A percentile compares a stretch with the other conserved stretches of the same genome.
phyloP scores from a whole-genome alignment of 345 rosid species.

The Eucalyptus rudis region DNA sequence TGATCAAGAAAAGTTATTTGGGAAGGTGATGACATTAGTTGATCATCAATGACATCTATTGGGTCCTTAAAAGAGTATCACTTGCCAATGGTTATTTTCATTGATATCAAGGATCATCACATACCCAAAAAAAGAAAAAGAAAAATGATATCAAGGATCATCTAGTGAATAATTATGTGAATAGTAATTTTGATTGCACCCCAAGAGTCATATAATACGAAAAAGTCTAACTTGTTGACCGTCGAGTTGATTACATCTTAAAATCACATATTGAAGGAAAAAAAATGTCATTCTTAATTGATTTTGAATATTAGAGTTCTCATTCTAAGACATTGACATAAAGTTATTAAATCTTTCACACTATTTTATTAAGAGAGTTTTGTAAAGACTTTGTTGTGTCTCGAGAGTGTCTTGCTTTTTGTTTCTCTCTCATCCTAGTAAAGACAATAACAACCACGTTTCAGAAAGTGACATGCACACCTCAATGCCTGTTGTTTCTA shows the following conservation, averaged over 20 bases:
- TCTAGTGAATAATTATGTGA: neutral
- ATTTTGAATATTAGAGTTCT: neutral
- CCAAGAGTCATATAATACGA: neutral
- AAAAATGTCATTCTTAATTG: neutral
- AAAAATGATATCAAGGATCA: neutral
- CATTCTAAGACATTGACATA: too few species aligned
- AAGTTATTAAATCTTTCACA: too few species aligned
- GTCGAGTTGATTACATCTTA: neutral
- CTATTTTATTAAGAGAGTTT: too few species aligned
- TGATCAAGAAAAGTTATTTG: neutral
- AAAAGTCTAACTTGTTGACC: neutral
- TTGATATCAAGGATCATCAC: neutral
- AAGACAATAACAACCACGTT: neutral
- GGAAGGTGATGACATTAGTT: neutral
- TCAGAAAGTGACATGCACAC: neutral
- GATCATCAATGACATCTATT: neutral
- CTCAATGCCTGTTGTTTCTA: neutral
- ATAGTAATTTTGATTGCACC: neutral
- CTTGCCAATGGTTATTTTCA: neutral
- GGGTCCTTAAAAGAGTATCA: neutral
- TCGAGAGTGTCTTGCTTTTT: neutral
- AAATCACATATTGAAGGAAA: neutral
- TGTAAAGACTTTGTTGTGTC: neutral
- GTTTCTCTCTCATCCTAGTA: neutral
- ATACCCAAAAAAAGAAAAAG: too few species aligned